Evolutionary conservation across 495 filamentous ascomycete genomes (phyloP).

Genomic region (Penicillium coffeae): DNA sequence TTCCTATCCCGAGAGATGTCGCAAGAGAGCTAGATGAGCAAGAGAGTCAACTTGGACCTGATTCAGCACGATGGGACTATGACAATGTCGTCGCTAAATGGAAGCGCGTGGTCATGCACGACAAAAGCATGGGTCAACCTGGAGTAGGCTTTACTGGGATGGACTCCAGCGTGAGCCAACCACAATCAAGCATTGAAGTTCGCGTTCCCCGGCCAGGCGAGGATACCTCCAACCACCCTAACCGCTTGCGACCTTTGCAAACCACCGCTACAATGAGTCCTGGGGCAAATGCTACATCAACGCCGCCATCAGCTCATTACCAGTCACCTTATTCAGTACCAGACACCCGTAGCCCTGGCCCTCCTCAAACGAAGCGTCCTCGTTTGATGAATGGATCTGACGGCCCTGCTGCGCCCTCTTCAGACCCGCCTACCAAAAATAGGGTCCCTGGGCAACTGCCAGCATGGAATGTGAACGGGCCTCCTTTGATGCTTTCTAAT

Average conservation of each 20-base stretch:
- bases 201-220: conserved; percentile 26
- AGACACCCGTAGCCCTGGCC: conserved; percentile 26
- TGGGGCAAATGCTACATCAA: conserved; percentile 23
- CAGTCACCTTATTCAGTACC: conserved; percentile 33
- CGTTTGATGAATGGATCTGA: conserved; percentile 44
- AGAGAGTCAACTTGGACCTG: conserved; percentile 32
- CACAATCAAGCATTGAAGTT: conserved; percentile 16
- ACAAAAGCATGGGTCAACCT: conserved; percentile 42
- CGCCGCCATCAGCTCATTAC: conserved; percentile 29
- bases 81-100: conserved; percentile 55
- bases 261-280: conserved; percentile 31
- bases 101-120: conserved; percentile 52
- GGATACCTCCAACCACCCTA: conserved; percentile 26
- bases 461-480: conserved; percentile 1
- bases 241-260: conserved; percentile 24
- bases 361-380: conserved; percentile 36
- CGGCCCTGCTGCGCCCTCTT: conserved; percentile 8
- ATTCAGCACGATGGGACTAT: conserved; percentile 50
- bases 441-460: conserved; percentile 17
- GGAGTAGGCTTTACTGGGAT: conserved; percentile 26
- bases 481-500: conserved; percentile 21
- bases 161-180: conserved; percentile 15
- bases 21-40: conserved; percentile 38
- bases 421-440: conserved; percentile 10
- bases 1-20: conserved; percentile 53